Conservation (phyloP, 768 basidiomycete genomes). For the Russula sp. region DNA sequence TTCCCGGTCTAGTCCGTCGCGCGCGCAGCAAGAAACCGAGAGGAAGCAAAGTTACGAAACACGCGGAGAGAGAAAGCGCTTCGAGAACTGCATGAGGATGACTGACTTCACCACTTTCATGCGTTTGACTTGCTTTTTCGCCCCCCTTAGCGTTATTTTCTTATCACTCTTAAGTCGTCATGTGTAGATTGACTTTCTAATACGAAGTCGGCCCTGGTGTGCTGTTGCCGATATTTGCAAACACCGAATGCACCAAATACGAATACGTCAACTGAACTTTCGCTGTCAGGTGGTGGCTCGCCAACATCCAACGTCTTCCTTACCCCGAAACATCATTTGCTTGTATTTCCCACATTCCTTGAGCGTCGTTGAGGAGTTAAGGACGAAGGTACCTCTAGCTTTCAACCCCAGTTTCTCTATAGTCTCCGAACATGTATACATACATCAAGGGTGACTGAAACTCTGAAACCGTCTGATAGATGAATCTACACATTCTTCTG, state of each 20-base stretch:
- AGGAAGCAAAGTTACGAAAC: conserved; percentile 50
- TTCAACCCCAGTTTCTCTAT: conserved; percentile 3
- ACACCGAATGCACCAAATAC: background rate
- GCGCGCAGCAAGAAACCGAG: conserved; percentile 55
- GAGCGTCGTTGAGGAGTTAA: conserved; percentile 9
- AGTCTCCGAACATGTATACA: conserved; percentile 20
- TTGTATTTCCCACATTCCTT: conserved; percentile 19
- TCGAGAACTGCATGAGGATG: conserved; percentile 51
- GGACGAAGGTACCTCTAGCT: conserved; percentile 7
- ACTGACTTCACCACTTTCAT: conserved; percentile 24
- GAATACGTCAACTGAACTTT: background rate
- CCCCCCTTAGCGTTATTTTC: background rate
- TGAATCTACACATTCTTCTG: background rate
- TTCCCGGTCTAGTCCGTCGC: conserved; percentile 43
- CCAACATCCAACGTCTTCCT: background rate
- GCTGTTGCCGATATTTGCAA: background rate
- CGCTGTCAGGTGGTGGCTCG: background rate
- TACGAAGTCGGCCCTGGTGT: background rate
- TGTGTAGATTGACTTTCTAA: background rate
- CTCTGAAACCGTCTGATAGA: background rate
- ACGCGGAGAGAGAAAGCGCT: conserved; percentile 51
- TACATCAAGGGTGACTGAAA: conserved; percentile 9
- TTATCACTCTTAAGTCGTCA: background rate
- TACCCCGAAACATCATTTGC: conserved; percentile 23
- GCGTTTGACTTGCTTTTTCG: background rate